Percentiles rank a stretch among this genome's conserved stretches.
phyloP scores from a whole-genome alignment of 2,329 filamentous ascomycete genomes.

The Aspergillus alliaceus region DNA sequence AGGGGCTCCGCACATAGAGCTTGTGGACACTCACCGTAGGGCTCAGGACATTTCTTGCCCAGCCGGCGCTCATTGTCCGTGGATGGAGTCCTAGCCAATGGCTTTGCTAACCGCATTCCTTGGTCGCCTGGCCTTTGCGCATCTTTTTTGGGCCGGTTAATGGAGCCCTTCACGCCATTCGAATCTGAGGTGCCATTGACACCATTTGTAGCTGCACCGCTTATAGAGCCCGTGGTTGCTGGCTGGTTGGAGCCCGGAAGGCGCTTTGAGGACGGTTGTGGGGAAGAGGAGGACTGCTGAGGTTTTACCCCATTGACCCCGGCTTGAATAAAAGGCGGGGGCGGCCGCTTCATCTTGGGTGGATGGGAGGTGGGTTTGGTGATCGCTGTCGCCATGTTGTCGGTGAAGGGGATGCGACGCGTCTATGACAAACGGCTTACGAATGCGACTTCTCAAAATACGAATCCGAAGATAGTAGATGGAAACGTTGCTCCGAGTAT shows the following conservation, averaged over 20 bases:
- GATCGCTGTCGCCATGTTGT: constrained; percentile 46
- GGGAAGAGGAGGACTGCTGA: constrained; percentile 61
- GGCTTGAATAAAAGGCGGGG: constrained; percentile 65
- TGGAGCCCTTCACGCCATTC: constrained; percentile 27
- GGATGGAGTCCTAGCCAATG: constrained; percentile 31
- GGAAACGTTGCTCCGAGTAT: constrained; percentile 36
- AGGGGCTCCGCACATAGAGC: constrained; percentile 10
- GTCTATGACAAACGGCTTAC: constrained; percentile 14
- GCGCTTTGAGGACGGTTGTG: constrained; percentile 55
- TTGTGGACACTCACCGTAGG: constrained; percentile 41
- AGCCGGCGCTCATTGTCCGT: constrained; percentile 34
- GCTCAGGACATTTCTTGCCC: constrained; percentile 43
- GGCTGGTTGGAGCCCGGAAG: constrained; percentile 56
- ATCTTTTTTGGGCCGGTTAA: constrained; percentile 61
- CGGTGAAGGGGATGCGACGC: constrained; percentile 20
- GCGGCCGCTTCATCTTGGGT: constrained; percentile 67
- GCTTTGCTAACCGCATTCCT: constrained; percentile 32
- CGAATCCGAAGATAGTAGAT: constrained; percentile 25
- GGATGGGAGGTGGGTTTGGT: constrained; percentile 46
- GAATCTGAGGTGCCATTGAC: constrained; percentile 32
- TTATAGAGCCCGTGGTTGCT: constrained; percentile 43
- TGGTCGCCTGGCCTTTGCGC: constrained; percentile 41
- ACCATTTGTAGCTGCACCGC: constrained; percentile 45
- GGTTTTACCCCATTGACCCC: constrained; percentile 58
- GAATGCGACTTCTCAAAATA: constrained; percentile 27